phyloP scores from a whole-genome alignment of 2,329 filamentous ascomycete species.

The Botrytis pseudocinerea region DNA sequence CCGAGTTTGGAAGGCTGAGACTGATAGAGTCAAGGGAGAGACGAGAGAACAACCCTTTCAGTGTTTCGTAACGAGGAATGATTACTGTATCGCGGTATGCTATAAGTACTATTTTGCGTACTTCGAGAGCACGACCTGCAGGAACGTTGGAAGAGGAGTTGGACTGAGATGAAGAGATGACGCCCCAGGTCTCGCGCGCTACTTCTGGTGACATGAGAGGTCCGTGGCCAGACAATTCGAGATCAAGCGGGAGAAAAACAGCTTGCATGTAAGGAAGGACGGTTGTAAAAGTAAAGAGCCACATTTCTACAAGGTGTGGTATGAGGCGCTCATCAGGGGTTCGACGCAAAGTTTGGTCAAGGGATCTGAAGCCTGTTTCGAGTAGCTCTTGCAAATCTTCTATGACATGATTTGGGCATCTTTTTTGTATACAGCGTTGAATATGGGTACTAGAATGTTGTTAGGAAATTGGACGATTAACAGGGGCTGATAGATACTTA shows the following conservation, averaged over 20 bases:
- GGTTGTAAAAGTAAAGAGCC: constrained; percentile 88
- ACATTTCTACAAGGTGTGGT: constrained; percentile 85
- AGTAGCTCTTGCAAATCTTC: constrained; percentile 77
- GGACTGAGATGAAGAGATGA: constrained; percentile 53
- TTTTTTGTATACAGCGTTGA: constrained; percentile 72
- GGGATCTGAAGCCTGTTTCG: constrained; percentile 76
- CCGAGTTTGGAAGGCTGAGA: constrained; percentile 47
- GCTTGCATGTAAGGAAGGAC: constrained; percentile 94
- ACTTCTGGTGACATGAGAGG: constrained; percentile 75
- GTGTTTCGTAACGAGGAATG: constrained; percentile 80
- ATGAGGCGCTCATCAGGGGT: constrained; percentile 87
- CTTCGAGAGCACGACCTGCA: constrained; percentile 64
- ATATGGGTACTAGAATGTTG: constrained; percentile 60
- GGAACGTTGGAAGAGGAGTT: constrained; percentile 43
- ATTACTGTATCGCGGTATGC: constrained; percentile 89
- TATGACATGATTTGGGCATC: constrained; percentile 68
- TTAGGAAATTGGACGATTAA: neutral
- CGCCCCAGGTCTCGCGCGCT: constrained; percentile 88
- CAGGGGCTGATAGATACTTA: constrained; percentile 32
- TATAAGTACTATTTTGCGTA: constrained; percentile 83
- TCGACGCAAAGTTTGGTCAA: constrained; percentile 79
- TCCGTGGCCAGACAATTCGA: constrained; percentile 87
- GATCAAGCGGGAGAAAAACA: constrained; percentile 87
- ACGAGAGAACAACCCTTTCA: constrained; percentile 88
- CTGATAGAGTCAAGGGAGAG: constrained; percentile 74